Conservation (phyloP, 176 grass and related monocot genomes). For the Lolium rigidum region DNA sequence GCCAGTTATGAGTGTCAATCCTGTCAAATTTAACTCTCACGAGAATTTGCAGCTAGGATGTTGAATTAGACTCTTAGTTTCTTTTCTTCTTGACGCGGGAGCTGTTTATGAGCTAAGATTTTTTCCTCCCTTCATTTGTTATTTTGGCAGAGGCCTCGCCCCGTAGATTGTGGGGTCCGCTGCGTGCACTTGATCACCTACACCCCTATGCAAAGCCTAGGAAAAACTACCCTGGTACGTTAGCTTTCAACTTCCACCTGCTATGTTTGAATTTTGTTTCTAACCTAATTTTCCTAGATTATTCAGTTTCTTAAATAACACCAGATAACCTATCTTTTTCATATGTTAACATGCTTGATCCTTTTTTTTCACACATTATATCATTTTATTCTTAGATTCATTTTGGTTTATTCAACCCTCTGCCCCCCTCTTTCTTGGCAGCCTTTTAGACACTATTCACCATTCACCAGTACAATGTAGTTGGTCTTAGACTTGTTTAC, state of each 20-base stretch:
- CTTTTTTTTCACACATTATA: slow-evolving; percentile 27
- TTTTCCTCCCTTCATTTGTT: slow-evolving; percentile 24
- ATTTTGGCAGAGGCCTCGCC: slow-evolving; percentile 65
- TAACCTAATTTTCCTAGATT: background rate
- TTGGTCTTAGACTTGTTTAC: slow-evolving; percentile 18
- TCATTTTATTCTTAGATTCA: slow-evolving; percentile 2
- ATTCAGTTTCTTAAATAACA: slow-evolving; percentile 18
- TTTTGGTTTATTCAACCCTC: background rate
- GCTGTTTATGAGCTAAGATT: no score
- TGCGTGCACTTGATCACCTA: slow-evolving; percentile 64
- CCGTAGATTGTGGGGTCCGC: slow-evolving; percentile 85
- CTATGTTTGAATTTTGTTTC: slow-evolving; percentile 15
- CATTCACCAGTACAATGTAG: background rate
- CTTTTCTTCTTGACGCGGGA: background rate
- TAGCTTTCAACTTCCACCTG: slow-evolving; percentile 14
- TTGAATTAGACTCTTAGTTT: slow-evolving; percentile 18
- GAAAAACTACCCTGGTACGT: slow-evolving; percentile 67
- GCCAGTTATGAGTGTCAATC: no score
- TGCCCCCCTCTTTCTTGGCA: background rate
- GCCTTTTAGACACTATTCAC: background rate
- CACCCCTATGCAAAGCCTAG: slow-evolving; percentile 77
- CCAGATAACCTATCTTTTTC: slow-evolving; percentile 4
- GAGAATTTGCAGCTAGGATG: background rate
- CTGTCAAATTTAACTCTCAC: background rate
- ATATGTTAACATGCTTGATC: slow-evolving; percentile 13